Conservation (phyloP, 345 rosid species). For the Rhodamnia argentea region DNA sequence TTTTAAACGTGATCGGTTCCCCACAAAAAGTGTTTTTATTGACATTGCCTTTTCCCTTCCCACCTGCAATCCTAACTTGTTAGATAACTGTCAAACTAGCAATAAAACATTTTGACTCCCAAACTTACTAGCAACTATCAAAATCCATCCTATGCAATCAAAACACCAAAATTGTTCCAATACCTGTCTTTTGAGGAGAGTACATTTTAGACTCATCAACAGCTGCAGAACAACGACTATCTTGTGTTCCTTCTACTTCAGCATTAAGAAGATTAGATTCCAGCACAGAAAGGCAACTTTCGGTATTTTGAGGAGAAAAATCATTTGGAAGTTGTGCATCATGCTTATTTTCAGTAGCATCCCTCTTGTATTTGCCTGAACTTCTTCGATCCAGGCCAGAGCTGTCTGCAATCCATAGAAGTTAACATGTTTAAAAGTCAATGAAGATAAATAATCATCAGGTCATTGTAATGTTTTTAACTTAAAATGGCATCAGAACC, state of each 20-base stretch:
- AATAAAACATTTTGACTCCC: not conserved
- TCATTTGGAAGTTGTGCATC: not conserved
- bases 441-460: not conserved
- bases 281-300: not conserved
- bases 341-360: not conserved
- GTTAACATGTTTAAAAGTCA: not conserved
- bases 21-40: not conserved
- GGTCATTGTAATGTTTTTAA: not conserved
- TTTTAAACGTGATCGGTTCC: not conserved
- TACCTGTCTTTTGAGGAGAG: not conserved
- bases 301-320: not conserved
- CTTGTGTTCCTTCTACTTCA: not conserved
- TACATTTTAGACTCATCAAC: not conserved
- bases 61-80: not conserved
- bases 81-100: not conserved
- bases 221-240: not conserved
- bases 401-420: not conserved
- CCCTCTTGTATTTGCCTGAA: not conserved
- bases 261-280: not conserved
- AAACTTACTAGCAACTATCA: not conserved
- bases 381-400: not conserved
- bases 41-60: not conserved
- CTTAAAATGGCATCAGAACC: not conserved
- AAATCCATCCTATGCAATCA: not conserved
- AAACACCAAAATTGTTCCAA: not conserved